These are phyloP conservation scores for Salmacisia buchloeana DNA, from an alignment of 1,284 basidiomycete species.

Conservation along the genomic window DNA sequence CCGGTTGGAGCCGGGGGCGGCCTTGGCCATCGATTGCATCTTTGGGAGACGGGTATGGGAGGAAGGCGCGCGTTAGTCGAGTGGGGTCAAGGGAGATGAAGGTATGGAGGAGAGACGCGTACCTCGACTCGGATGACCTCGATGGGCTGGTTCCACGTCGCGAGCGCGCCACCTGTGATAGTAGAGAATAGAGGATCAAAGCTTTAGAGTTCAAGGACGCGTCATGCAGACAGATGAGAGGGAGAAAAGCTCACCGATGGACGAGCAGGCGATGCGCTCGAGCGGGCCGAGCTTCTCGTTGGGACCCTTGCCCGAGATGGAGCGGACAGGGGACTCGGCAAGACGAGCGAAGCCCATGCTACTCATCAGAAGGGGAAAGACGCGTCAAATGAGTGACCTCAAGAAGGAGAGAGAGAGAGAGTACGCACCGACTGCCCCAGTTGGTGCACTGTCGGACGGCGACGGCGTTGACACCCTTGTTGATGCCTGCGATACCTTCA, in stretches of 20 bases:
- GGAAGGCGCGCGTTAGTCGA: neutral
- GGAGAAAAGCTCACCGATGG: conserved; percentile 54
- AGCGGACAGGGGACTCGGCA: conserved; percentile 75
- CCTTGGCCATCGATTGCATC: conserved; percentile 99
- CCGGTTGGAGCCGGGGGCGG: conserved; percentile 64
- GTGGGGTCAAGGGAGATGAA: neutral
- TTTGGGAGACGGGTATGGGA: conserved; percentile 26
- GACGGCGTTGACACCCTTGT: conserved; percentile 99
- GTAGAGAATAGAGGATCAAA: conserved; percentile 10
- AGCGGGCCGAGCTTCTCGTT: conserved; percentile 67
- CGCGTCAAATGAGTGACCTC: neutral
- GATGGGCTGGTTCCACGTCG: conserved; percentile 99
- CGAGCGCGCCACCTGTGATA: conserved; percentile 70
- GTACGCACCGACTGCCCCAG: conserved; percentile 86
- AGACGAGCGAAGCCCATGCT: conserved; percentile 96
- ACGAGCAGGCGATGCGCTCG: conserved; percentile 86
- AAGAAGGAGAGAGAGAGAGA: neutral
- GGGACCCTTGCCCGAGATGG: conserved; percentile 66
- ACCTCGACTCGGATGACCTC: conserved; percentile 84
- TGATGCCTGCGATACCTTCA: conserved; percentile 91
- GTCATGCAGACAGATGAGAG: neutral
- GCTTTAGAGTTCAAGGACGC: neutral
- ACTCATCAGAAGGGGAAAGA: neutral
- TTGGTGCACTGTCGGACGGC: conserved; percentile 92
- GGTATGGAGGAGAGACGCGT: neutral